Conservation (phyloP, 371 early-diverging fungal species). For the Phascolomyces articulosus region DNA sequence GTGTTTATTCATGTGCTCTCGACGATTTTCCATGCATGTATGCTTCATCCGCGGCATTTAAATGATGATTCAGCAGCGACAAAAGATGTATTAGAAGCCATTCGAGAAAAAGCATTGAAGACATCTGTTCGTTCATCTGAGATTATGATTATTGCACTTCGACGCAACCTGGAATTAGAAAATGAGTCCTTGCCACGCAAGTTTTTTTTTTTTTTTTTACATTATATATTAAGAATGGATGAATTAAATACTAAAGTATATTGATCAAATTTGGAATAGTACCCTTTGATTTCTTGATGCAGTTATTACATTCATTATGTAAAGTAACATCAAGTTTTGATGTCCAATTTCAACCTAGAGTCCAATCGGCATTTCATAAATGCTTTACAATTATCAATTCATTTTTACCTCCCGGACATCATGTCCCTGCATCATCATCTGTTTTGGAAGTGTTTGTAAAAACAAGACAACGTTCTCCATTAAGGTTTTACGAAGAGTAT, state of each 20-base stretch:
- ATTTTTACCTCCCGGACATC: constrained; percentile 2
- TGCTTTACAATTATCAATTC: neutral
- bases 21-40: neutral
- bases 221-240: neutral
- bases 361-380: neutral
- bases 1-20: neutral
- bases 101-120: neutral
- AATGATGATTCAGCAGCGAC: neutral
- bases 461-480: neutral
- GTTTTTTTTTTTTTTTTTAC: neutral
- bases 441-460: neutral
- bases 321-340: neutral
- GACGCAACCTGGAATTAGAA: neutral
- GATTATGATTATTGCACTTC: constrained; percentile 2
- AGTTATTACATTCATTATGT: constrained; percentile 3
- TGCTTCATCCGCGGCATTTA: constrained; percentile 1
- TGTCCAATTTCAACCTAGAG: neutral
- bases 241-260: neutral
- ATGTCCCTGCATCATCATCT: constrained; percentile 6
- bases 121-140: constrained; percentile 4
- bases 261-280: no score
- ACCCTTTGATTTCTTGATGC: constrained; percentile 5
- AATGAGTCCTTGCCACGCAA: neutral
- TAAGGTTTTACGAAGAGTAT: constrained; percentile 1
- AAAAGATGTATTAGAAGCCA: neutral